phyloP scores from a whole-genome alignment of 345 rosid species.

The Citrus medica region DNA sequence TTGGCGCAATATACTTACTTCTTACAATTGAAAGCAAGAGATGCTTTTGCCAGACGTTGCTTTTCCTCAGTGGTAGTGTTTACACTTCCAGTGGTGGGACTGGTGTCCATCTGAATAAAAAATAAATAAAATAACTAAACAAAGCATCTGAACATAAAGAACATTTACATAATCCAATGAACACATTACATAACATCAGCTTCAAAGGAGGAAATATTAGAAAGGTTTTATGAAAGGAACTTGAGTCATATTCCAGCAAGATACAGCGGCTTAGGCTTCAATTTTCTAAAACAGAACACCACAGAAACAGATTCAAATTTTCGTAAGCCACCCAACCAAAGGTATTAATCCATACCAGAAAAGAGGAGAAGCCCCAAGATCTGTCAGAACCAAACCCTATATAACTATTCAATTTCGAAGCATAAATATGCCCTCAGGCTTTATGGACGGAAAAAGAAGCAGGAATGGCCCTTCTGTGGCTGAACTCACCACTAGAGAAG shows the following conservation, averaged over 20 bases:
- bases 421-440: background rate
- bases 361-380: background rate
- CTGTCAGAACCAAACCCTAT: background rate
- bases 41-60: constrained; percentile 79
- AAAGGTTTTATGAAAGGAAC: background rate
- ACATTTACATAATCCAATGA: background rate
- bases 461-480: background rate
- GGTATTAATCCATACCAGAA: background rate
- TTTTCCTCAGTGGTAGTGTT: constrained; percentile 77
- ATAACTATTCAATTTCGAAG: background rate
- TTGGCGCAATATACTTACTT: constrained; percentile 53
- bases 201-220: background rate
- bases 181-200: background rate
- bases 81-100: constrained; percentile 98
- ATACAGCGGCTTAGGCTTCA: background rate
- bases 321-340: background rate
- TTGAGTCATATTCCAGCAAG: background rate
- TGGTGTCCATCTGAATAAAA: constrained; percentile 75
- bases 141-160: constrained; percentile 5
- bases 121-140: background rate
- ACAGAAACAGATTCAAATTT: background rate
- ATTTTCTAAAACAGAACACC: background rate
- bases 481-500: background rate
- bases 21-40: constrained; percentile 93
- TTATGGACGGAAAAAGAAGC: background rate